Evolutionary conservation across 345 rosid genomes (phyloP), one percentile per base, ranked within the genome.

Genomic region (Reutealis trisperma): DNA sequence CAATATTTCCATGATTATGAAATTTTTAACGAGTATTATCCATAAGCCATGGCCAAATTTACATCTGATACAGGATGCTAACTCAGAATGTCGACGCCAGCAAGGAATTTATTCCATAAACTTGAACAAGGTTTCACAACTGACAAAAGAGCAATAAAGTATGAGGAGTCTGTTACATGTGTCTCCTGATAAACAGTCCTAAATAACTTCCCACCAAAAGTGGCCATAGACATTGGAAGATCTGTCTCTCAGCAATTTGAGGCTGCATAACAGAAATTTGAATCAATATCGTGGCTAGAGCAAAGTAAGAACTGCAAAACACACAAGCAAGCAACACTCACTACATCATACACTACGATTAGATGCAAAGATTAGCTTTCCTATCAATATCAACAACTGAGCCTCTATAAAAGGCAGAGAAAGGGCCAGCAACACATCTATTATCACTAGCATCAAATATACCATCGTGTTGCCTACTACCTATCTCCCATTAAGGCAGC

Each of bases 61-160:
- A 30, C 22, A 67, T 67, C 18, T 62, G 34, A 11, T 19, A 44
- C 55, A 30, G 30, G 12, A 13, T 21, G n/a, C 32, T 10, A 32
- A 45, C 51, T 57, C 24, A n/a, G 37, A 37, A 12, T 71, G 47
- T 27, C 67, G 47, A 13, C 18, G 57, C 65, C 70, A 61, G 64
- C 37, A 47, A 67, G 52, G 19, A 67, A 49, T 71, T 79, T 74
- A 79, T 73, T 79, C 63, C 77, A 67, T 16, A 67, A 22, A 12
- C 21, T 45, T 41, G 49, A 79, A 73, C 60, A 65, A 65, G 14
- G 27, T 70, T 67, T 22, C 6, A 51, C 22, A 47, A 61, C 75
- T 22, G 67, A 60, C 5, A 18, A 72, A 66, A n/a, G 19, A 73
- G 11, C 49, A 44, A 32, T 16, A 30, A 64, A 44, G 71, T 63